A percentile compares a stretch with the other conserved stretches of the same genome.
phyloP scores from a whole-genome alignment of 768 basidiomycete genomes.

The Rhizopogon vesiculosus region DNA sequence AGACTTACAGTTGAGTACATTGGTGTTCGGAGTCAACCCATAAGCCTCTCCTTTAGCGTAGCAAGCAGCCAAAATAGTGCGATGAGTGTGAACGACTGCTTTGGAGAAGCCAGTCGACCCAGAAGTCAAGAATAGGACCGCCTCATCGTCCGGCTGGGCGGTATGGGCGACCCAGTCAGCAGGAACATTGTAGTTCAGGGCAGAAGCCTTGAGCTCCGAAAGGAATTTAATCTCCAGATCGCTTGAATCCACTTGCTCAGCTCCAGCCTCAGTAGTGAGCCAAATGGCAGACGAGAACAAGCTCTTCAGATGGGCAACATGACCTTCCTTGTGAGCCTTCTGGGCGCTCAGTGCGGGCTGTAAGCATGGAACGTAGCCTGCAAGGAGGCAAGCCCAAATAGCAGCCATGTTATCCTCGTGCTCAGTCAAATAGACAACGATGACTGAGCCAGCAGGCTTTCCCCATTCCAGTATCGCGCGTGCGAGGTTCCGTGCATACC shows the following conservation, averaged over 20 bases:
- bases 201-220: slow-evolving; percentile 2
- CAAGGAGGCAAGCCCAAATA: slow-evolving; percentile 4
- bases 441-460: slow-evolving; percentile 2
- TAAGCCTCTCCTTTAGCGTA: slow-evolving; percentile 27
- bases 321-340: slow-evolving; percentile 5
- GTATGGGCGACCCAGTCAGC: not conserved
- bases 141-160: slow-evolving; percentile 2
- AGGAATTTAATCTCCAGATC: not conserved
- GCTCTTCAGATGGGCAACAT: slow-evolving; percentile 4
- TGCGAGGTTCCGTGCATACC: slow-evolving; percentile 3
- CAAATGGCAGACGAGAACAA: slow-evolving; percentile 3
- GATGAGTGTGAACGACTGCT: slow-evolving; percentile 25
- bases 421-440: slow-evolving; percentile 6
- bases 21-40: slow-evolving; percentile 8
- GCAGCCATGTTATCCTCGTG: slow-evolving; percentile 8
- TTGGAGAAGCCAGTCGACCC: slow-evolving; percentile 34
- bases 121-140: slow-evolving; percentile 19
- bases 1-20: too few relatives aligned
- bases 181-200: not conserved
- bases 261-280: slow-evolving; percentile 3
- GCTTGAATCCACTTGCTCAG: slow-evolving; percentile 1
- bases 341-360: slow-evolving; percentile 5
- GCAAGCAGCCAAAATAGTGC: slow-evolving; percentile 28
- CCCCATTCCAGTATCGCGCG: slow-evolving; percentile 4
- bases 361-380: slow-evolving; percentile 3